phyloP scores from a whole-genome alignment of 1,284 basidiomycete species.

The Apiotrichum mycotoxinovorans region DNA sequence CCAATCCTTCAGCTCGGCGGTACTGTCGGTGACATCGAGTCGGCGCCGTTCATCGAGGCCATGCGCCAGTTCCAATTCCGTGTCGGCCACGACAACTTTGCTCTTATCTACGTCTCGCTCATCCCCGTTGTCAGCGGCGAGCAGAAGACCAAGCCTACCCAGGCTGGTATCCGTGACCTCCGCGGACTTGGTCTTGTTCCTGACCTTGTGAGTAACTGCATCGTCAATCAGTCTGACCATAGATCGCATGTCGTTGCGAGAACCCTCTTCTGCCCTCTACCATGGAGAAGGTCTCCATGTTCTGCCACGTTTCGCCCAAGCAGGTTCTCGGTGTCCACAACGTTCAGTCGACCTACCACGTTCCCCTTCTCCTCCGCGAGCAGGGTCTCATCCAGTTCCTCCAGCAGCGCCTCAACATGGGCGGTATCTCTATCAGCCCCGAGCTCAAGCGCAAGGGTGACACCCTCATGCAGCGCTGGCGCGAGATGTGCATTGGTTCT shows the following conservation, averaged over 20 bases:
- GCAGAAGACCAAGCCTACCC: conserved; percentile 98
- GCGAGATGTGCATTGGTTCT: conserved; percentile 75
- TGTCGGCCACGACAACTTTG: conserved; percentile 95
- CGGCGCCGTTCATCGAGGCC: conserved; percentile 95
- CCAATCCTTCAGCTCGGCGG: conserved; percentile 71
- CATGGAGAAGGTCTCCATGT: conserved; percentile 97
- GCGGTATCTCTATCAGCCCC: conserved; percentile 58
- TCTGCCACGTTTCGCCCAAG: conserved; percentile 90
- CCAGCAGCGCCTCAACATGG: conserved; percentile 72
- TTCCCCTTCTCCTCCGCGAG: conserved; percentile 85
- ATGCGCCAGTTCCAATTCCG: conserved; percentile 99
- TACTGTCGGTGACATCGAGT: conserved; percentile 93
- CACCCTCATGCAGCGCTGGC: conserved; percentile 72
- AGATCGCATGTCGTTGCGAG: conserved; percentile 86
- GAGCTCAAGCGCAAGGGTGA: conserved; percentile 62
- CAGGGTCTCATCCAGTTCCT: conserved; percentile 89
- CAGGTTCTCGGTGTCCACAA: conserved; percentile 98
- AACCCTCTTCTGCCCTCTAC: conserved; percentile 71
- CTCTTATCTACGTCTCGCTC: conserved; percentile 94
- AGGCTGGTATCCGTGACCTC: conserved; percentile 91
- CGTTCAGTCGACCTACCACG: conserved; percentile 95
- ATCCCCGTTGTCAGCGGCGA: conserved; percentile 98
- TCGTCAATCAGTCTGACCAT: neutral
- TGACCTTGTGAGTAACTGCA: conserved; percentile 65
- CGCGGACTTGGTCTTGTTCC: conserved; percentile 90